Evolutionary conservation across 2,329 filamentous ascomycete species (phyloP).

Genomic region (Claviceps quebecensis): DNA sequence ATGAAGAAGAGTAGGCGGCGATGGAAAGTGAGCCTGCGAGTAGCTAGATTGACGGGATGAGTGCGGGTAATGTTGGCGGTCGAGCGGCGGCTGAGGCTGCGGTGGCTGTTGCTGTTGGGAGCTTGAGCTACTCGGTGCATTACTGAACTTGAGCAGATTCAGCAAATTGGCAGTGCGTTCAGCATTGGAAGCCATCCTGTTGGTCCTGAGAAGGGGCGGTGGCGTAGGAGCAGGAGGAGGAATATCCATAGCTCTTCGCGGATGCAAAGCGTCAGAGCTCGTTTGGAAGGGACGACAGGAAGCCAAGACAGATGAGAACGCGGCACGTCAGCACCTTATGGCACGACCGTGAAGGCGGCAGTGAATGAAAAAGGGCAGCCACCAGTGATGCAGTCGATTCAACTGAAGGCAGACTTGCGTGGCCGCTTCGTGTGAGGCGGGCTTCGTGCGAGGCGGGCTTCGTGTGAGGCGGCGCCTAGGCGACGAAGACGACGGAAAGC

Average conservation of each 20-base stretch:
- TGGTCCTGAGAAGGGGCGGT: slow-evolving; percentile 28
- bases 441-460: not conserved
- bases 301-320: slow-evolving; percentile 1
- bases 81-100: slow-evolving; percentile 11
- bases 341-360: not conserved
- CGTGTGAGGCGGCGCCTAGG: not conserved
- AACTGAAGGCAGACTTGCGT: not conserved
- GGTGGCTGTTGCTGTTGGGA: slow-evolving; percentile 17
- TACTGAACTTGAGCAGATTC: slow-evolving; percentile 48
- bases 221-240: slow-evolving; percentile 40
- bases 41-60: slow-evolving; percentile 10
- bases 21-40: slow-evolving; percentile 11
- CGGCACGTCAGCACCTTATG: not conserved
- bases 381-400: not conserved
- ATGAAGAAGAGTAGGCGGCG: slow-evolving; percentile 30
- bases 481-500: not conserved
- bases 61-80: slow-evolving; percentile 11
- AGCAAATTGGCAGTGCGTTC: slow-evolving; percentile 42
- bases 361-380: not conserved
- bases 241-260: slow-evolving; percentile 25
- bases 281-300: not conserved
- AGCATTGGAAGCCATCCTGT: slow-evolving; percentile 22
- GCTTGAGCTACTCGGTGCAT: slow-evolving; percentile 18
- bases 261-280: not conserved
- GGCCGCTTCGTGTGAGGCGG: not conserved